Base-by-base conservation (phyloP, 75 land plant genomes). In the Larix kaempferi region DNA sequence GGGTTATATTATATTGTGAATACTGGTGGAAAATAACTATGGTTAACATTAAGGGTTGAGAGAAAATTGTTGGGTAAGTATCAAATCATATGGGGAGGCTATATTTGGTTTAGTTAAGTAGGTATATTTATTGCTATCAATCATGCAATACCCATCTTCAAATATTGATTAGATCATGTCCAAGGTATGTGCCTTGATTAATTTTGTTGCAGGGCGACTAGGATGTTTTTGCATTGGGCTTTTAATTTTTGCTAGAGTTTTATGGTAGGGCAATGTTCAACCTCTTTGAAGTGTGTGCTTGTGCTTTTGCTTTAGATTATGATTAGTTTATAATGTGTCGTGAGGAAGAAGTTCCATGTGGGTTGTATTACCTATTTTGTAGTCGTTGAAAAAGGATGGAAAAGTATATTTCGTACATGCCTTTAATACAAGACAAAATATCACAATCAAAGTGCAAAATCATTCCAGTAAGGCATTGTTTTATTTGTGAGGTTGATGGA, bases 81-180 rank as follows among this genome's bases (percentile, higher is more conserved):
- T 1, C 39, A 37, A 2, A 1, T 25, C 55, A 75, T 16, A 86
- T 86, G 88, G 88, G 86, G 59, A 83, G 80, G 73, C 29, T 86
- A 21, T 83, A 49, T 56, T 57, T 80, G 76, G 77, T 83, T 39
- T 77, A 86, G 81, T 55, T 86, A 52, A 82, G 83, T 19, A 86
- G 85, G n/a, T n/a, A n/a, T n/a, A n/a, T 86, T 55, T 86, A 86
- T 74, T 80, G 78, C 56, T 86, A 86, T 74, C 56, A 61, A 15
- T 59, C 27, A 29, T 86, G 88, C 75, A 79, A 73, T 22, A 86
- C 88, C 83, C 57, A 75, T 86, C n/a, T 54, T 85, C 88, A 26
- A 79, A 86, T 44, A 60, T 59, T 65, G 85, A 80, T 23, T 77
- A 86, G 58, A 74, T 86, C 52, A 71, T 86, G 63, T 86, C 88